phyloP scores from a whole-genome alignment of 257 asterid species.

The Capsicum rhomboideum region DNA sequence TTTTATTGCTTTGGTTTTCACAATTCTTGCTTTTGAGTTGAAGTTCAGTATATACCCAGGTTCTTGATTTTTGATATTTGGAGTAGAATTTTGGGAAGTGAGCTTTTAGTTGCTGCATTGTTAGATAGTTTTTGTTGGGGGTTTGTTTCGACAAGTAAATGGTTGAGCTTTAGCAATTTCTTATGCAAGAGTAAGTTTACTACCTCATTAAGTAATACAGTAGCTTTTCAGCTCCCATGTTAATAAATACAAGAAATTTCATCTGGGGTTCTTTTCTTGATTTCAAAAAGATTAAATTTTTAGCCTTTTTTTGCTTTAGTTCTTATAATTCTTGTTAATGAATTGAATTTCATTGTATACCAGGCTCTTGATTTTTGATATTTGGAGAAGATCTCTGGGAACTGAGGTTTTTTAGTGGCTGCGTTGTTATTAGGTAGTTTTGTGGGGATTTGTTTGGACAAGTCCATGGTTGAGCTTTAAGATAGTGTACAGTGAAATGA shows the following conservation, averaged over 20 bases:
- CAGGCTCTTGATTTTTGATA: constrained; percentile 11
- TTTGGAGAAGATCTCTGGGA: not conserved
- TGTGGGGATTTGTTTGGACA: not conserved
- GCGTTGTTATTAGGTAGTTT: not conserved
- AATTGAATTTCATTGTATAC: not conserved
- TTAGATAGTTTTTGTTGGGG: too few relatives aligned
- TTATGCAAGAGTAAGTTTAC: too few relatives aligned
- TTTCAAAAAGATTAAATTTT: not conserved
- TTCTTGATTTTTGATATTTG: too few relatives aligned
- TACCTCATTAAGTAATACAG: too few relatives aligned
- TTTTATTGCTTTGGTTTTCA: too few relatives aligned
- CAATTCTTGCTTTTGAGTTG: too few relatives aligned
- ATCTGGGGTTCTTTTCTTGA: not conserved
- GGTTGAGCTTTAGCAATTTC: too few relatives aligned
- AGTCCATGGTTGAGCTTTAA: constrained; percentile 16
- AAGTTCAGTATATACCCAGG: too few relatives aligned
- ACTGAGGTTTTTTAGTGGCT: constrained; percentile 3
- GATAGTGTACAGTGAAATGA: constrained; percentile 41
- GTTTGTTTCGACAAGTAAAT: too few relatives aligned
- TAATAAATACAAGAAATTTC: not conserved
- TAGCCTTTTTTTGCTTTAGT: not conserved
- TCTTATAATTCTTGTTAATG: not conserved
- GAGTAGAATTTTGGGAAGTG: too few relatives aligned
- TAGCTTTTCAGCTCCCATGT: not conserved
- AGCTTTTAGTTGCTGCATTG: too few relatives aligned